A percentile compares a stretch with the other conserved stretches of the same genome.
These are phyloP conservation scores for Didymosphaeria variabile DNA, from an alignment of 2,329 filamentous ascomycete genomes.

Conservation along the genomic window DNA sequence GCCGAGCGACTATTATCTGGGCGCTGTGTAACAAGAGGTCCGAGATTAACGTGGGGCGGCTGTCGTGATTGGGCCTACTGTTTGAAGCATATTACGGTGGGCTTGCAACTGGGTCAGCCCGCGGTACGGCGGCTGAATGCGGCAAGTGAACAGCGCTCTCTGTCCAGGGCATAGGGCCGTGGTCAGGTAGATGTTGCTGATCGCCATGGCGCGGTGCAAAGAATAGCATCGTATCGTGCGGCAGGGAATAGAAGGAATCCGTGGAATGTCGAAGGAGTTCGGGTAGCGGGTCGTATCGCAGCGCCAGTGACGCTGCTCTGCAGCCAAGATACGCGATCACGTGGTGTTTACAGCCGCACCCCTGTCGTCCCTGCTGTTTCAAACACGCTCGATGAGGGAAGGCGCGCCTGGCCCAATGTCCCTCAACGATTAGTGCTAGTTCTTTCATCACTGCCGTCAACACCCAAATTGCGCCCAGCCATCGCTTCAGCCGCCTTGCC, in stretches of 20 bases:
- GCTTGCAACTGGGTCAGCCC: not conserved
- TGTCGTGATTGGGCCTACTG: constrained; percentile 11
- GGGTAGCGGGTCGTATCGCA: not conserved
- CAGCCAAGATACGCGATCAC: constrained; percentile 6
- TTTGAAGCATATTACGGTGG: constrained; percentile 8
- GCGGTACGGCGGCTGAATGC: constrained; percentile 8
- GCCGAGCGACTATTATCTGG: constrained; percentile 4
- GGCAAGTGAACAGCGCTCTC: constrained; percentile 2
- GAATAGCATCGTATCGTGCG: not conserved
- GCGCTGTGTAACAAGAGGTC: constrained; percentile 4
- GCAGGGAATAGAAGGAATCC: not conserved
- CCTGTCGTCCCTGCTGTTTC: not conserved
- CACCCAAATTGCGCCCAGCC: constrained; percentile 13
- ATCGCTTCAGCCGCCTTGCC: not conserved
- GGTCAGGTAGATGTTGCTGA: not conserved
- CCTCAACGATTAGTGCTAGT: not conserved
- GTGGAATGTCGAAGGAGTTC: not conserved
- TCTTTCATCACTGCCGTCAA: constrained; percentile 2
- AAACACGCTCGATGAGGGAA: not conserved
- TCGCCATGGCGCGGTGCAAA: not conserved
- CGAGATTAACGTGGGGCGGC: not conserved
- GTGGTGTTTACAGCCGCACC: not conserved
- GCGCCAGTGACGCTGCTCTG: not conserved
- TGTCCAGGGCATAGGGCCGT: not conserved
- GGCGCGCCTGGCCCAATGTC: constrained; percentile 1